phyloP scores from a whole-genome alignment of 306 rosid species.

The Glycyrrhiza uralensis region DNA sequence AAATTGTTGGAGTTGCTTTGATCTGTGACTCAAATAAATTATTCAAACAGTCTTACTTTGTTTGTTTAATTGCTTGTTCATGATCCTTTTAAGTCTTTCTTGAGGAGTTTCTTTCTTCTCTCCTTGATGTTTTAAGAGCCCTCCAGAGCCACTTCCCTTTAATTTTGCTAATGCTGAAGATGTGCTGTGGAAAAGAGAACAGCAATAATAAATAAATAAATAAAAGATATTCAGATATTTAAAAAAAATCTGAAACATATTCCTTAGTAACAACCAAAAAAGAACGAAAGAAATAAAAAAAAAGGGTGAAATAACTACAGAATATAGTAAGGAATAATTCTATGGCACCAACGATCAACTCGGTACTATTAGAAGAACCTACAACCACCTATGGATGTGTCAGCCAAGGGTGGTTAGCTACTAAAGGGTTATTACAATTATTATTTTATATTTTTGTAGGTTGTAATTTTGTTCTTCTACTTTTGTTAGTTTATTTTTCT shows the following conservation, averaged over 20 bases:
- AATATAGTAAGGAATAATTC: not conserved
- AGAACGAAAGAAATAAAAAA: not conserved
- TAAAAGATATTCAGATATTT: not conserved
- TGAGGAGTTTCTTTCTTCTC: conserved; percentile 99
- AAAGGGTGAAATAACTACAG: too few species aligned
- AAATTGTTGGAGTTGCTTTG: not conserved
- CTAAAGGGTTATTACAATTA: not conserved
- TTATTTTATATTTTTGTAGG: not conserved
- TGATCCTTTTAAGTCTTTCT: conserved; percentile 96
- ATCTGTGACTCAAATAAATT: conserved; percentile 22
- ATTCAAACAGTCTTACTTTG: conserved; percentile 59
- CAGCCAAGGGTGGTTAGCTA: not conserved
- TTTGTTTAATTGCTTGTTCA: conserved; percentile 90
- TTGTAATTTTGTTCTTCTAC: not conserved
- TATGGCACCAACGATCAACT: not conserved
- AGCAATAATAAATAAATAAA: not conserved
- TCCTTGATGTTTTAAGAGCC: conserved; percentile 62
- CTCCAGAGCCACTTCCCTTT: conserved; percentile 76
- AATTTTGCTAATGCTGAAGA: conserved; percentile 82
- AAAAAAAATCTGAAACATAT: not conserved
- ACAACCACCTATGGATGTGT: not conserved
- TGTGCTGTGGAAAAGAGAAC: conserved; percentile 48
- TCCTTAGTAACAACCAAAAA: not conserved
- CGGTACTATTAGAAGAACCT: not conserved
- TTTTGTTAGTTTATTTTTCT: not conserved